phyloP scores from a whole-genome alignment of 139 green algal genomes.

The Auxenochlorella pyrenoidosa region DNA sequence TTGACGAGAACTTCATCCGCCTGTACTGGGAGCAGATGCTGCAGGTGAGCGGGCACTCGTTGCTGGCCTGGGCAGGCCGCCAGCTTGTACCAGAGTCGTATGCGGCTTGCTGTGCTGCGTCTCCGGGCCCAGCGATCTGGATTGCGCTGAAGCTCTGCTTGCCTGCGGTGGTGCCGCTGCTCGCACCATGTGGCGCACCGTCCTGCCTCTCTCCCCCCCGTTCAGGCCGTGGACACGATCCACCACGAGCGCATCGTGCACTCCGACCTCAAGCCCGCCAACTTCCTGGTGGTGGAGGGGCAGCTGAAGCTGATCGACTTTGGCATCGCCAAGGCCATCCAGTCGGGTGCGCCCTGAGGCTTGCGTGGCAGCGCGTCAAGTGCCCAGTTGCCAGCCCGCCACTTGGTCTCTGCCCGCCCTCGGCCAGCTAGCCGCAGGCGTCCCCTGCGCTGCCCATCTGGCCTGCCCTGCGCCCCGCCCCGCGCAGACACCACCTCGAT shows the following conservation, averaged over 20 bases:
- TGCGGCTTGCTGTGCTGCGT: neutral
- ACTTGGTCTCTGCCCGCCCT: no score
- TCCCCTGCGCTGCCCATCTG: neutral
- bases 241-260: constrained; percentile 96
- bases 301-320: constrained; percentile 99
- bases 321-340: constrained; percentile 96
- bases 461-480: neutral
- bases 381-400: no score
- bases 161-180: neutral
- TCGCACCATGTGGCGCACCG: no score
- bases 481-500: constrained; percentile 92
- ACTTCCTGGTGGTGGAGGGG: constrained; percentile 97
- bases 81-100: no score
- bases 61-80: no score
- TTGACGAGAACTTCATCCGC: constrained; percentile 96
- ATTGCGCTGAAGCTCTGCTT: neutral
- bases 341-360: constrained; percentile 44
- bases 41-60: constrained; percentile 65
- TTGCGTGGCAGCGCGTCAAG: no score
- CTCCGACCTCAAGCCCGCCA: constrained; percentile 96
- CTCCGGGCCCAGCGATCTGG: neutral
- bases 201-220: neutral
- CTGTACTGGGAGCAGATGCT: constrained; percentile 99
- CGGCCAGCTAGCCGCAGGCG: no score
- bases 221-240: constrained; percentile 91